phyloP scores from a whole-genome alignment of 1,284 basidiomycete genomes.

The Volvariella surrecta region DNA sequence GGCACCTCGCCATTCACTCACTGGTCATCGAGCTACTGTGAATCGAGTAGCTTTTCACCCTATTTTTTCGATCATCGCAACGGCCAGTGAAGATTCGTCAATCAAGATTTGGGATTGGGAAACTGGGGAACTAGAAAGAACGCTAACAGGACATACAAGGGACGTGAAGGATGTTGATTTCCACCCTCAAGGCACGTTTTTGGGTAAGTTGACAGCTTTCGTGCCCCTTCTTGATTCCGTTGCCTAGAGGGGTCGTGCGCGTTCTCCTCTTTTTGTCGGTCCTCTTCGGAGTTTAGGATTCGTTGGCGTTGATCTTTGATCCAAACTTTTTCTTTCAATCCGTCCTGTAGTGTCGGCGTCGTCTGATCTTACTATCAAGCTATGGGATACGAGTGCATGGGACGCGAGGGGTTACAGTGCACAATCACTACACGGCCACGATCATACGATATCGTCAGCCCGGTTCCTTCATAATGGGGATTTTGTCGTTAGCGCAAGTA shows the following conservation, averaged over 20 bases:
- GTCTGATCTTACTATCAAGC: constrained; percentile 83
- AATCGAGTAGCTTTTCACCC: constrained; percentile 85
- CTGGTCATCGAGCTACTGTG: constrained; percentile 74
- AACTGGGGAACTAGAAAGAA: constrained; percentile 86
- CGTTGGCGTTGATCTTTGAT: neutral
- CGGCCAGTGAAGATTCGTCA: constrained; percentile 81
- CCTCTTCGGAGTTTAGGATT: neutral
- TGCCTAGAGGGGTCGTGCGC: neutral
- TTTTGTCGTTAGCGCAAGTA: constrained; percentile 75
- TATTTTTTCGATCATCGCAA: constrained; percentile 74
- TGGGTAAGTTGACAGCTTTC: constrained; percentile 36
- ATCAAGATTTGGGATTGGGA: constrained; percentile 97
- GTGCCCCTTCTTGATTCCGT: no score
- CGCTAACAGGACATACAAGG: constrained; percentile 89
- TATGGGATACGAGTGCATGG: constrained; percentile 56
- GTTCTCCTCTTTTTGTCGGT: neutral
- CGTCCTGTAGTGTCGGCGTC: constrained; percentile 72
- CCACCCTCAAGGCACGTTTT: constrained; percentile 73
- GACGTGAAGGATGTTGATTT: constrained; percentile 84
- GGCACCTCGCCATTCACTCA: constrained; percentile 68
- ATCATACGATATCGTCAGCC: constrained; percentile 83
- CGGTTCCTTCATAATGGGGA: constrained; percentile 82
- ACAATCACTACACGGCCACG: constrained; percentile 67
- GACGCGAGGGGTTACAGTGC: neutral
- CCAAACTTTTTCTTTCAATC: constrained; percentile 1